Percentiles rank a stretch among this genome's conserved stretches.
Conservation (phyloP, 2,329 filamentous ascomycete genomes). For the Cladosporium halotolerans region DNA sequence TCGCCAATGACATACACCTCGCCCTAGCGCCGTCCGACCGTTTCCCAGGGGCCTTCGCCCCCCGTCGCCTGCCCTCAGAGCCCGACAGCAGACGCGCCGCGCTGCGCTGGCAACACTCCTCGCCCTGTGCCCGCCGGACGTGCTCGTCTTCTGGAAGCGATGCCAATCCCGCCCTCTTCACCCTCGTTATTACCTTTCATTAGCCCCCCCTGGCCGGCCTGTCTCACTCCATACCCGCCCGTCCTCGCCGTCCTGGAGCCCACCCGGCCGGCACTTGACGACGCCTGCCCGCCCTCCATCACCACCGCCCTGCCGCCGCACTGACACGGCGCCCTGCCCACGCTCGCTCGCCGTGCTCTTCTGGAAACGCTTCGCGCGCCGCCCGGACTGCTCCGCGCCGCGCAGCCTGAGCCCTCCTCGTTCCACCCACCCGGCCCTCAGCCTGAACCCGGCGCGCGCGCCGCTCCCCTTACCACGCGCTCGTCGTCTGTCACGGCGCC, state of each 20-base stretch:
- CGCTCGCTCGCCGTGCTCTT: neutral
- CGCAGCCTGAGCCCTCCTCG: slow-evolving; percentile 1
- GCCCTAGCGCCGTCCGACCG: slow-evolving; percentile 2
- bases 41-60: neutral
- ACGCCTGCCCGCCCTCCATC: neutral
- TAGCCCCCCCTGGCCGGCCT: slow-evolving; percentile 10
- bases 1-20: slow-evolving; percentile 11
- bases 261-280: slow-evolving; percentile 9
- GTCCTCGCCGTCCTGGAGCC: slow-evolving; percentile 1
- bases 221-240: slow-evolving; percentile 7
- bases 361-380: slow-evolving; percentile 1
- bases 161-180: slow-evolving; percentile 11
- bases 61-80: neutral
- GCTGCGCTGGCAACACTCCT: slow-evolving; percentile 10
- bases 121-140: slow-evolving; percentile 3
- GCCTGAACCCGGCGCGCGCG: neutral
- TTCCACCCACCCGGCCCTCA: slow-evolving; percentile 9
- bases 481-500: neutral
- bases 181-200: slow-evolving; percentile 13
- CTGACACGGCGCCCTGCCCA: too few species aligned
- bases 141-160: slow-evolving; percentile 9
- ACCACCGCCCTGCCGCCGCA: neutral
- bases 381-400: slow-evolving; percentile 3
- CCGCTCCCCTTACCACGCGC: slow-evolving; percentile 1
- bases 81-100: slow-evolving; percentile 5